Evolutionary conservation across 352 stramenopile species (phyloP), one percentile per base, ranked within the genome.

Genomic region (Globisporangium alternatum): DNA sequence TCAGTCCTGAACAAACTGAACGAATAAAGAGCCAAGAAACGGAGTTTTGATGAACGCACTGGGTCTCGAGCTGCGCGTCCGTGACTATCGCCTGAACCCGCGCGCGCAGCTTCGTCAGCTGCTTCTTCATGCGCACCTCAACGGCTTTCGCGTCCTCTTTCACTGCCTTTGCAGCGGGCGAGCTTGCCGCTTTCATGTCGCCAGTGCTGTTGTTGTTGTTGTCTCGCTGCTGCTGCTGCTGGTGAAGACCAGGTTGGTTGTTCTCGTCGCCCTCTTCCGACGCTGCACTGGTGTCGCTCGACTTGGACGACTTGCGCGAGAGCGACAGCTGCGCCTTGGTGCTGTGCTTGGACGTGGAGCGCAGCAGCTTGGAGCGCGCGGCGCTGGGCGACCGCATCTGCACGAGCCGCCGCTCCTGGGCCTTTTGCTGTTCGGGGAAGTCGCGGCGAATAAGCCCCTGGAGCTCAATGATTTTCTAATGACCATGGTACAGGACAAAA

Each of bases 391-490:
- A 64, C 5, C 68, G 59, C 56, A 62, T 63, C 44, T 75, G 70
- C 41, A 79, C 51, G 31, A 68, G 21, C 4, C 69, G 67, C 0
- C 67, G 71, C 65, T 81, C 71, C 2, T 77, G 67, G 15, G 71
- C 74, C 2, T 60, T 71, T 30, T 77, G 67, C 22, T 86, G 70
- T 21, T 84, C 77, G 3, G 74, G 73, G 31, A 71, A 67, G 43
- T 86, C 83, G 41, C 67, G 62, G 10, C 80, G 82, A 51, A 91
- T 91, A 33, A 88, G 65, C 5, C 73, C 69, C 62, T 89, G 80
- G 30, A 91, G 75, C 69, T 91, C 82, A 57, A 88, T 74, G 63
- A 91, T 91, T 83, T 88, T 88, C 75, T 88, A 41, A 21, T 4
- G 19, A n/a, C 7, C 10, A 56, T 15, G 22, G 5, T 12, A 10